phyloP scores from a whole-genome alignment of 768 basidiomycete genomes.

The Chlorophyllum brunneum region DNA sequence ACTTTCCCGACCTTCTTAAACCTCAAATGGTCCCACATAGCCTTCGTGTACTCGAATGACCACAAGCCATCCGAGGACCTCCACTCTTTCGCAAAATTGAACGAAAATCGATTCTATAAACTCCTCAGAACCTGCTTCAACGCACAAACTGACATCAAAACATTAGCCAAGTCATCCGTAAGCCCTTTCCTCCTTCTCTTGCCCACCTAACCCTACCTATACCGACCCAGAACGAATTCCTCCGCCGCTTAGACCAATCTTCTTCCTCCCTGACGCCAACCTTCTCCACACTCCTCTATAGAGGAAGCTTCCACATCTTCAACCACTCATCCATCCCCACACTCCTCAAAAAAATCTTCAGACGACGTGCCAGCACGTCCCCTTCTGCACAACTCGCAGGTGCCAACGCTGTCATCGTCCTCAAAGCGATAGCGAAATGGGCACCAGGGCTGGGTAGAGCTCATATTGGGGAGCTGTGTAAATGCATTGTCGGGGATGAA shows the following conservation, averaged over 20 bases:
- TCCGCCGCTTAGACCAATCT: slow-evolving; percentile 70
- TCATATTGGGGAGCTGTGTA: slow-evolving; percentile 74
- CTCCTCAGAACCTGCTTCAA: slow-evolving; percentile 80
- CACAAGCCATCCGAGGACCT: slow-evolving; percentile 78
- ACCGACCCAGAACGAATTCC: slow-evolving; percentile 64
- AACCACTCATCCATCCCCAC: slow-evolving; percentile 86
- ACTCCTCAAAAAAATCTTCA: slow-evolving; percentile 67
- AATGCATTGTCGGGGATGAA: slow-evolving; percentile 60
- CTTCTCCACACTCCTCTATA: slow-evolving; percentile 66
- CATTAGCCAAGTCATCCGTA: slow-evolving; percentile 74
- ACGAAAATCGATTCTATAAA: slow-evolving; percentile 84
- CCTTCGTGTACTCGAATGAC: slow-evolving; percentile 54
- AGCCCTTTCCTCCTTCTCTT: slow-evolving; percentile 17
- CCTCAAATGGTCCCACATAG: slow-evolving; percentile 26
- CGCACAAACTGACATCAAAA: slow-evolving; percentile 77
- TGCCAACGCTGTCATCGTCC: slow-evolving; percentile 46
- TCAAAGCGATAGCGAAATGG: slow-evolving; percentile 59
- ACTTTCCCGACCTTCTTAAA: neutral
- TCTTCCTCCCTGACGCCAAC: slow-evolving; percentile 59
- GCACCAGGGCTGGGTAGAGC: slow-evolving; percentile 68
- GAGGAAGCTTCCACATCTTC: slow-evolving; percentile 65
- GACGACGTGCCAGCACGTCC: slow-evolving; percentile 30
- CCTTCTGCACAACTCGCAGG: slow-evolving; percentile 42
- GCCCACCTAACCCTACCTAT: neutral
- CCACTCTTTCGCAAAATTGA: slow-evolving; percentile 76